phyloP scores from a whole-genome alignment of 2,329 filamentous ascomycete species.

The Penicillium sp. region DNA sequence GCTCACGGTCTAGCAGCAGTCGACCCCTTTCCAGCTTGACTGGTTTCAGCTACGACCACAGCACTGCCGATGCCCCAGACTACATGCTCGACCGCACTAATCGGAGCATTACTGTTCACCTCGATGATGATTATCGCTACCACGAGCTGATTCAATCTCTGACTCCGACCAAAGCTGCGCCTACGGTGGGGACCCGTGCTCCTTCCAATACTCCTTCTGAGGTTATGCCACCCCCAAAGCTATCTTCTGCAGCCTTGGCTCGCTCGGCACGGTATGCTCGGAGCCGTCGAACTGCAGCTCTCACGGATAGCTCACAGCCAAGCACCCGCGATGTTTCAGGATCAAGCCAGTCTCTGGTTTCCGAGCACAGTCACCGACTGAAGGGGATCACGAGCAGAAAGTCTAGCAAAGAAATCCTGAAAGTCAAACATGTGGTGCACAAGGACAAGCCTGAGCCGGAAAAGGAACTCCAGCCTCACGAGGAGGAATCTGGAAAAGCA shows the following conservation, averaged over 20 bases:
- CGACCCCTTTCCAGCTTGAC: constrained; percentile 45
- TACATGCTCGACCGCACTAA: background rate
- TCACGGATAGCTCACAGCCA: constrained; percentile 34
- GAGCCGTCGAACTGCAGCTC: constrained; percentile 19
- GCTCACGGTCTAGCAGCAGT: constrained; percentile 43
- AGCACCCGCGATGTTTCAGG: constrained; percentile 35
- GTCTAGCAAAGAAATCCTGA: background rate
- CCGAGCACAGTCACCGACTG: constrained; percentile 1
- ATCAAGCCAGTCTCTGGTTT: constrained; percentile 33
- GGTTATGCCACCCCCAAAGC: constrained; percentile 23
- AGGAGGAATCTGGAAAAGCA: background rate
- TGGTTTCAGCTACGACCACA: constrained; percentile 45
- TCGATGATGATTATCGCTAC: constrained; percentile 40
- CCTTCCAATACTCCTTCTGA: constrained; percentile 34
- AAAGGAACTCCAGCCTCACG: background rate
- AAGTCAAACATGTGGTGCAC: background rate
- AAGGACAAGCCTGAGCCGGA: background rate
- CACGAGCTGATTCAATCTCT: constrained; percentile 40
- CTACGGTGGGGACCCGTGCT: constrained; percentile 28
- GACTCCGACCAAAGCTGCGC: constrained; percentile 35
- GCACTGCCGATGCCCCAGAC: constrained; percentile 34
- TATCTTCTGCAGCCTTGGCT: constrained; percentile 32
- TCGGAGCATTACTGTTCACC: constrained; percentile 31
- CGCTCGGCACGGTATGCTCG: constrained; percentile 30
- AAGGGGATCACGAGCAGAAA: too few species aligned